Conservation (phyloP, 2,329 filamentous ascomycete species). For the Paramyrothecium roridum region DNA sequence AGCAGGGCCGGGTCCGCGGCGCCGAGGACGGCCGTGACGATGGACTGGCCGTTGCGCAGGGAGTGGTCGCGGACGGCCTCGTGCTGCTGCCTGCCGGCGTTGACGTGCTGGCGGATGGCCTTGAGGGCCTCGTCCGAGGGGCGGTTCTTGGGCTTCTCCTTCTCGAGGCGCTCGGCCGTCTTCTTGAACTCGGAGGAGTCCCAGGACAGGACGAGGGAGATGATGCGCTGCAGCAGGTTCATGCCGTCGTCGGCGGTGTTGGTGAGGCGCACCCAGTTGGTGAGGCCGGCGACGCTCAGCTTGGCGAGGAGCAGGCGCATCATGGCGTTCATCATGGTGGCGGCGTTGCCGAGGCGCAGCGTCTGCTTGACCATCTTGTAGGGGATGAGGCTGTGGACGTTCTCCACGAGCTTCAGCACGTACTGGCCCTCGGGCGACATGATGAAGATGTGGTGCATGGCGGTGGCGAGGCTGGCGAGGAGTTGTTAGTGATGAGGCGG, state of each 20-base stretch:
- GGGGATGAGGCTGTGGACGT: conserved; percentile 66
- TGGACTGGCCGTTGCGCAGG: conserved; percentile 48
- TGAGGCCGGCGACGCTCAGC: conserved; percentile 68
- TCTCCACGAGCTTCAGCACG: conserved; percentile 67
- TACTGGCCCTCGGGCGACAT: conserved; percentile 74
- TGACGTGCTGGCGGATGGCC: conserved; percentile 57
- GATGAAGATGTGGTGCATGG: conserved; percentile 71
- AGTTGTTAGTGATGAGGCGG: conserved; percentile 11
- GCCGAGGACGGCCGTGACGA: conserved; percentile 64
- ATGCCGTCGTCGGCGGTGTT: conserved; percentile 71
- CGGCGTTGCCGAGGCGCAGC: conserved; percentile 72
- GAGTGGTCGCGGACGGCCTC: conserved; percentile 58
- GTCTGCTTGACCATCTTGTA: conserved; percentile 72
- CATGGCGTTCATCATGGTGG: conserved; percentile 77
- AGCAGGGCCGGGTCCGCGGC: conserved; percentile 42
- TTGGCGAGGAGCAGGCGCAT: conserved; percentile 73
- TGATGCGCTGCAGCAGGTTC: conserved; percentile 76
- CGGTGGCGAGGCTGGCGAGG: conserved; percentile 59
- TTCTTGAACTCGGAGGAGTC: conserved; percentile 70
- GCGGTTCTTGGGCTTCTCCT: conserved; percentile 55
- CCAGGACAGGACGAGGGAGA: conserved; percentile 70
- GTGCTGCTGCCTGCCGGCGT: conserved; percentile 51
- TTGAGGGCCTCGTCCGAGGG: conserved; percentile 60
- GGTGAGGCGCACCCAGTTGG: conserved; percentile 76
- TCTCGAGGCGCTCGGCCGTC: conserved; percentile 61